Evolutionary conservation across 148 eudicot genomes (phyloP).

Genomic region (Amaranthus cruentus): DNA sequence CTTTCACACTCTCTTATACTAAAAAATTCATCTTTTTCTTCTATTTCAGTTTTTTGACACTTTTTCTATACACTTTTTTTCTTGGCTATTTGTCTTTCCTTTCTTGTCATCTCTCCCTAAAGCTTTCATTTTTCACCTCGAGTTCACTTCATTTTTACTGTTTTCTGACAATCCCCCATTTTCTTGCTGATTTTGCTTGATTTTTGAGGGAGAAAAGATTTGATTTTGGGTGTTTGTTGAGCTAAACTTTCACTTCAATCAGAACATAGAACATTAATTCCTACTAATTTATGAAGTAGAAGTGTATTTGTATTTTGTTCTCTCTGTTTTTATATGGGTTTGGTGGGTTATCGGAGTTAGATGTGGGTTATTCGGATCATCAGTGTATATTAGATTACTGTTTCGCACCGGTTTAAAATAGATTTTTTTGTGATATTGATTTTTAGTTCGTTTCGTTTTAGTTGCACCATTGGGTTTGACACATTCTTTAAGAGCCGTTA

Average conservation of each 20-base stretch:
- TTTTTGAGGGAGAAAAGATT: constrained; percentile 3
- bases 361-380: too few species aligned
- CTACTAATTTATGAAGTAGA: neutral
- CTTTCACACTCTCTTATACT: neutral
- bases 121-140: constrained; percentile 26
- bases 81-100: neutral
- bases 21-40: constrained; percentile 11
- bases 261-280: neutral
- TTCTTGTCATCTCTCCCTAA: constrained; percentile 11
- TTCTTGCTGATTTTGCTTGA: neutral
- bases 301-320: neutral
- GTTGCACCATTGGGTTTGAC: too few species aligned
- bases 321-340: neutral
- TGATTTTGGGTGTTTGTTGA: constrained; percentile 5
- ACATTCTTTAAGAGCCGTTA: too few species aligned
- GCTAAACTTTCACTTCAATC: constrained; percentile 12
- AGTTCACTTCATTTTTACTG: neutral
- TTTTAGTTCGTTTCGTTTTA: too few species aligned
- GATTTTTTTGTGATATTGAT: too few species aligned
- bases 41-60: neutral
- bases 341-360: neutral
- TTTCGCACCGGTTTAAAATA: too few species aligned
- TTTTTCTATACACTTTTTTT: constrained; percentile 4
- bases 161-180: constrained; percentile 13
- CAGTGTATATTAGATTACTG: too few species aligned